Percentiles rank a stretch among this genome's conserved stretches.
phyloP scores from a whole-genome alignment of 192 early-diverging fungal species.

The Backusella tuberculispora region DNA sequence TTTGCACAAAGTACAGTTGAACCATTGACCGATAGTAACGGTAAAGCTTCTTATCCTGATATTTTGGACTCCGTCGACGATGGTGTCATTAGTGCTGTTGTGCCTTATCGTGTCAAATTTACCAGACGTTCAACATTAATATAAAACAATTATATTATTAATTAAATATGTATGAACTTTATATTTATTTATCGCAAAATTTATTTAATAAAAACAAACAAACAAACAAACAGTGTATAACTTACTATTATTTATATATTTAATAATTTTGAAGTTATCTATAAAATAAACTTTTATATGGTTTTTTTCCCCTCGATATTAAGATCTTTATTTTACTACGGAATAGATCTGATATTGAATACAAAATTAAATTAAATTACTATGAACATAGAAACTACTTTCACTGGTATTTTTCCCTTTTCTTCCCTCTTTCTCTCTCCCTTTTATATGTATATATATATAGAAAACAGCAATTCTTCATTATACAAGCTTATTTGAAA shows the following conservation, averaged over 20 bases:
- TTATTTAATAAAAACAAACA: too few relatives aligned
- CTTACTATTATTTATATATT: too few relatives aligned
- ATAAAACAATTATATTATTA: too few relatives aligned
- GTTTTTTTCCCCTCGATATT: neutral
- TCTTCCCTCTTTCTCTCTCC: neutral
- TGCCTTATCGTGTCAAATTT: too few relatives aligned
- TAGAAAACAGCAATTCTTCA: neutral
- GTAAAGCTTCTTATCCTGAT: neutral
- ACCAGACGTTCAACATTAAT: too few relatives aligned
- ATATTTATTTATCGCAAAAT: too few relatives aligned
- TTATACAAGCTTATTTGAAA: neutral
- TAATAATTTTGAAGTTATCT: too few relatives aligned
- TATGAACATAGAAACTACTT: neutral
- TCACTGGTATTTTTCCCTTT: neutral
- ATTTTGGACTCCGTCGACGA: neutral
- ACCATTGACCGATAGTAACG: neutral
- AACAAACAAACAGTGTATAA: too few relatives aligned
- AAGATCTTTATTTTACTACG: conserved; percentile 3
- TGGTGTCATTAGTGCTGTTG: too few relatives aligned
- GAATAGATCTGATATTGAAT: neutral
- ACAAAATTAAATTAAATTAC: conserved; percentile 1
- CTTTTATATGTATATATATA: neutral
- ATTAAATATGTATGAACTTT: too few relatives aligned
- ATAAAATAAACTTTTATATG: too few relatives aligned
- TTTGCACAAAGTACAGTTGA: neutral